Percentiles rank a stretch among this genome's conserved stretches.
phyloP scores from a whole-genome alignment of 306 rosid genomes.

The Cicer chorassanicum region DNA sequence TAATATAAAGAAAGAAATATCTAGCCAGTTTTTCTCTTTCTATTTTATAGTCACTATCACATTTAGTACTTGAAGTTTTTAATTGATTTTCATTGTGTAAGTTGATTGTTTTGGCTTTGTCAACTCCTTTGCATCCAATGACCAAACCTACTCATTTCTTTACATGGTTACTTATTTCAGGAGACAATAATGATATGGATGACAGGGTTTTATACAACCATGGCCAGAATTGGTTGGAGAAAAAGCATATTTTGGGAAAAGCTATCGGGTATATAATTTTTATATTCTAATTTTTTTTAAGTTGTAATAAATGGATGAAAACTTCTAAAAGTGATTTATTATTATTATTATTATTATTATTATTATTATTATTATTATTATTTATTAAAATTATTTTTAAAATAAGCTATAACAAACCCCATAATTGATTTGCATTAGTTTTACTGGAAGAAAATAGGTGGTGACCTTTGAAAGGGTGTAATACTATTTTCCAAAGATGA shows the following conservation, averaged over 20 bases:
- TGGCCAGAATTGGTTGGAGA: conserved; percentile 71
- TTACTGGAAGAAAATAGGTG: neutral
- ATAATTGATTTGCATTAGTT: no score
- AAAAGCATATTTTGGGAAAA: conserved; percentile 73
- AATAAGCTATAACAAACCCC: no score
- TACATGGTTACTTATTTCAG: conserved; percentile 48
- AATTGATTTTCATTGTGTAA: conserved; percentile 19
- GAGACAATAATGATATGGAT: conserved; percentile 65
- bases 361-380: no score
- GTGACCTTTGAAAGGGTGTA: neutral
- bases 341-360: no score
- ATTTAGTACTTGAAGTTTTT: conserved; percentile 7
- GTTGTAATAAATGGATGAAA: no score
- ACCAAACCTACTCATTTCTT: neutral
- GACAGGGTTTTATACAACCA: conserved; percentile 67
- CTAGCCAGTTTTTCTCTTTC: conserved; percentile 12
- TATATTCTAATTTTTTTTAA: no score
- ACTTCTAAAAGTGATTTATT: no score
- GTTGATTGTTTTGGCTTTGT: neutral
- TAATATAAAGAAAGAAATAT: neutral
- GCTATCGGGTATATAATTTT: conserved; percentile 64
- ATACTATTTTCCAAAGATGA: neutral
- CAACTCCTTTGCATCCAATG: neutral
- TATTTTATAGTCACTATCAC: neutral
- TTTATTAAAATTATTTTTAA: no score